A percentile compares a stretch with the other conserved stretches of the same genome.
Conservation (phyloP, 306 rosid genomes). For the Gillenia trifoliata region DNA sequence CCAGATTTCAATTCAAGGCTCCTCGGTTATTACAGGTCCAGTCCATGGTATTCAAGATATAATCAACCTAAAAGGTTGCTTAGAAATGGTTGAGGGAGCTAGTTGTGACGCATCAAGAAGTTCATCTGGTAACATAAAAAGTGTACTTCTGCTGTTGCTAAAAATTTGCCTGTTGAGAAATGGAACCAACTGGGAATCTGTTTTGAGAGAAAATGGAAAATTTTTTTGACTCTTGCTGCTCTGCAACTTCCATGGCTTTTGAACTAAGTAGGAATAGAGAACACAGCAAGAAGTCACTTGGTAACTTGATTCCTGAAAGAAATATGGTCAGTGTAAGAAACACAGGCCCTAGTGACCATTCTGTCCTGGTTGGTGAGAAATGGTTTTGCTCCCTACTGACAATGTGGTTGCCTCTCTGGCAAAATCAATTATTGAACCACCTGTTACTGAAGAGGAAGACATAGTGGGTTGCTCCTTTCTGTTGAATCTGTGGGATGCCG, state of each 20-base stretch:
- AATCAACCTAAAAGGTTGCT: conserved; percentile 36
- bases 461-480: conserved; percentile 68
- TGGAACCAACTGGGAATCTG: conserved; percentile 58
- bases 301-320: conserved; percentile 38
- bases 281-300: conserved; percentile 28
- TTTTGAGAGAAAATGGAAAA: conserved; percentile 78
- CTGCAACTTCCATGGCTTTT: conserved; percentile 85
- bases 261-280: conserved; percentile 61
- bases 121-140: conserved; percentile 41
- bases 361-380: conserved; percentile 91
- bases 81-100: conserved; percentile 34
- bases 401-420: conserved; percentile 68
- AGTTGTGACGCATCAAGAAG: conserved; percentile 49
- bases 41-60: conserved; percentile 40
- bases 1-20: conserved; percentile 51
- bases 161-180: conserved; percentile 56
- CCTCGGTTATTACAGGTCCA: conserved; percentile 42
- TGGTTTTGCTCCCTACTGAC: conserved; percentile 86
- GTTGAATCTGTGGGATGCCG: conserved; percentile 84
- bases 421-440: conserved; percentile 68
- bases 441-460: conserved; percentile 74
- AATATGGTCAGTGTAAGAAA: conserved; percentile 45
- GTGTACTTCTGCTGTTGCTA: conserved; percentile 58
- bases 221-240: conserved; percentile 71
- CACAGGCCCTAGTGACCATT: conserved; percentile 73